Evolutionary conservation across 2,329 filamentous ascomycete species (phyloP).

Genomic region (Fusarium tuaranense): DNA sequence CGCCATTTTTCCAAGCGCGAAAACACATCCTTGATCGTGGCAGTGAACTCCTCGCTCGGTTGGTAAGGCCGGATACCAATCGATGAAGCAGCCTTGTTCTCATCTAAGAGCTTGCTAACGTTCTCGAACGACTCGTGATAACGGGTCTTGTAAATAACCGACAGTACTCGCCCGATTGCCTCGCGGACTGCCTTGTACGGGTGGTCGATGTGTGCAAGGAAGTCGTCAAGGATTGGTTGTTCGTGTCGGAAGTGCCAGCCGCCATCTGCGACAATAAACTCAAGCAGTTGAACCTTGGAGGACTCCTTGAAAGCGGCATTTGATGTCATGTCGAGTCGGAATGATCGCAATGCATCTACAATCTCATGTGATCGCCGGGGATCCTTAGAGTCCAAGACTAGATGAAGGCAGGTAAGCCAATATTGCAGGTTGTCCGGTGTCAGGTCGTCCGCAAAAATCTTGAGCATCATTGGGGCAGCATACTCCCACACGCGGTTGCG

Average conservation of each 20-base stretch:
- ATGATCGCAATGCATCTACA: conserved; percentile 83
- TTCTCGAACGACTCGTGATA: conserved; percentile 95
- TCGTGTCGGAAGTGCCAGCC: conserved; percentile 98
- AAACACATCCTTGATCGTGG: conserved; percentile 81
- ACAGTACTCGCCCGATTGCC: conserved; percentile 89
- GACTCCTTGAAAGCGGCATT: conserved; percentile 99
- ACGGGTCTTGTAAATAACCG: conserved; percentile 87
- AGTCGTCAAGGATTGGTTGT: conserved; percentile 88
- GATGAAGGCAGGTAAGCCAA: conserved; percentile 94
- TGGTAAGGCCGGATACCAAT: conserved; percentile 88
- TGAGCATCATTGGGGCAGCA: conserved; percentile 86
- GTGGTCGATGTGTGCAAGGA: conserved; percentile 91
- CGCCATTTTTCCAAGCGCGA: conserved; percentile 87
- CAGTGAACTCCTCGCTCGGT: conserved; percentile 78
- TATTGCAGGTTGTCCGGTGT: conserved; percentile 95
- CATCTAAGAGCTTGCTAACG: conserved; percentile 78
- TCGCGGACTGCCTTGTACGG: conserved; percentile 98
- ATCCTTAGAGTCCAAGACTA: conserved; percentile 89
- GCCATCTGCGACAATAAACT: conserved; percentile 86
- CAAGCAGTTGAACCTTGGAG: conserved; percentile 91
- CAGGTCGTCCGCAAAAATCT: conserved; percentile 89
- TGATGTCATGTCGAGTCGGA: conserved; percentile 92
- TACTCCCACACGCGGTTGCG: conserved; percentile 87
- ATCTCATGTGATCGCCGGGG: conserved; percentile 89
- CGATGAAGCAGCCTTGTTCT: conserved; percentile 83